Evolutionary conservation across 2,329 filamentous ascomycete genomes (phyloP).

Genomic region (Fusarium ambrosium): DNA sequence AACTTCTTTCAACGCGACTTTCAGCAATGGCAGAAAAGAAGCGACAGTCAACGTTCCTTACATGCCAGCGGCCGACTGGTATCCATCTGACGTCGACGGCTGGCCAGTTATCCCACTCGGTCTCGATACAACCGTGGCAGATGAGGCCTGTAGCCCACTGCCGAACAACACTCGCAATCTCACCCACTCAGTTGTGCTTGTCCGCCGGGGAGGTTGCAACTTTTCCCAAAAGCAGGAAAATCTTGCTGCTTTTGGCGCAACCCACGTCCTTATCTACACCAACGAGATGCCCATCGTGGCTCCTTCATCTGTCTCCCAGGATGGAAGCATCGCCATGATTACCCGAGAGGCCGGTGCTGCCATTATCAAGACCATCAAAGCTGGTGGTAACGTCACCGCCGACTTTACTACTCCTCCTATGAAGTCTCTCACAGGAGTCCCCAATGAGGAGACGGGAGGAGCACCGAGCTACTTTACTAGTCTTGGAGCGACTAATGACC

Average conservation of each 20-base stretch:
- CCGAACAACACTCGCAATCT: not conserved
- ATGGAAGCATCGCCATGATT: not conserved
- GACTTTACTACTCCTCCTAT: not conserved
- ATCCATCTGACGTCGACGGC: not conserved
- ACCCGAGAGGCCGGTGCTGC: conserved; percentile 1
- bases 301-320: not conserved
- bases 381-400: not conserved
- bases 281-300: not conserved
- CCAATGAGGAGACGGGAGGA: not conserved
- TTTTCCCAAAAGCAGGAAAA: not conserved
- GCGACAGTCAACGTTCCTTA: conserved; percentile 43
- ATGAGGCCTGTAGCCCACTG: not conserved
- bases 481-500: conserved; percentile 44
- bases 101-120: not conserved
- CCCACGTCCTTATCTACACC: not conserved
- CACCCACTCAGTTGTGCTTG: not conserved
- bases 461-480: not conserved
- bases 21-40: conserved; percentile 39
- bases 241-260: not conserved
- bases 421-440: not conserved
- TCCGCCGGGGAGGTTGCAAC: conserved; percentile 1
- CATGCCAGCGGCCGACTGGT: not conserved
- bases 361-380: not conserved
- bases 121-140: not conserved
- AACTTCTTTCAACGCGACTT: conserved; percentile 48